These are phyloP conservation scores for Pezicula neosporulosa DNA, from an alignment of 2,329 filamentous ascomycete species.

Conservation along the genomic window DNA sequence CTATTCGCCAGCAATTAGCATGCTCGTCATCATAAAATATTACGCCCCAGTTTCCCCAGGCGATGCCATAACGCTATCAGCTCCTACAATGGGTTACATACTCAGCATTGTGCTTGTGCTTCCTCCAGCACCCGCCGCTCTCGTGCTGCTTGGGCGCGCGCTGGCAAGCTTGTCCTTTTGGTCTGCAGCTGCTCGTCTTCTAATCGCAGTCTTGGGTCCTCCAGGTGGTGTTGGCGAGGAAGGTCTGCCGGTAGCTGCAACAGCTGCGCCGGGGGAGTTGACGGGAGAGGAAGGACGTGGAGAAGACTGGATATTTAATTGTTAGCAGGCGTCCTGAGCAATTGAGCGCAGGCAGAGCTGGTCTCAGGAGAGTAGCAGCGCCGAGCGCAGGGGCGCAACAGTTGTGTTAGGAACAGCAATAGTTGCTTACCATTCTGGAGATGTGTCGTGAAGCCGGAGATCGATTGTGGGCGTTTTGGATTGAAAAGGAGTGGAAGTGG, in stretches of 20 bases:
- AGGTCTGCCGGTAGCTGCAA: conserved; percentile 68
- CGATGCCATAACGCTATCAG: background rate
- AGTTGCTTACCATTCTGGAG: background rate
- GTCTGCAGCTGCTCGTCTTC: conserved; percentile 91
- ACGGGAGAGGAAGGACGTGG: conserved; percentile 51
- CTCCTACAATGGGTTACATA: conserved; percentile 43
- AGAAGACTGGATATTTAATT: conserved; percentile 24
- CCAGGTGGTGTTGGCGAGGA: conserved; percentile 88
- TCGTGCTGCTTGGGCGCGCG: conserved; percentile 86
- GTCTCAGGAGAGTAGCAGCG: background rate
- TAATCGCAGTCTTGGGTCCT: conserved; percentile 91
- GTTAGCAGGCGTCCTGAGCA: too few species aligned
- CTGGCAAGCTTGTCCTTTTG: conserved; percentile 97
- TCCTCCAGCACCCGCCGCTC: conserved; percentile 89
- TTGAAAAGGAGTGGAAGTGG: conserved; percentile 7
- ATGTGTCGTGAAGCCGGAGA: too few species aligned
- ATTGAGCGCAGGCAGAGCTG: background rate
- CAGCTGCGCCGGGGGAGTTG: conserved; percentile 43
- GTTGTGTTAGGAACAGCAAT: conserved; percentile 6
- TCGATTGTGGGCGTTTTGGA: background rate
- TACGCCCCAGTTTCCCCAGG: too few species aligned
- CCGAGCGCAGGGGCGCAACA: background rate
- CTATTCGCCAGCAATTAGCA: conserved; percentile 36
- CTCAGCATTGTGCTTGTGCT: conserved; percentile 98
- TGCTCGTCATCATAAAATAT: background rate